These are phyloP conservation scores for Coniferiporia weirii DNA, from an alignment of 1,284 basidiomycete species.

Conservation along the genomic window DNA sequence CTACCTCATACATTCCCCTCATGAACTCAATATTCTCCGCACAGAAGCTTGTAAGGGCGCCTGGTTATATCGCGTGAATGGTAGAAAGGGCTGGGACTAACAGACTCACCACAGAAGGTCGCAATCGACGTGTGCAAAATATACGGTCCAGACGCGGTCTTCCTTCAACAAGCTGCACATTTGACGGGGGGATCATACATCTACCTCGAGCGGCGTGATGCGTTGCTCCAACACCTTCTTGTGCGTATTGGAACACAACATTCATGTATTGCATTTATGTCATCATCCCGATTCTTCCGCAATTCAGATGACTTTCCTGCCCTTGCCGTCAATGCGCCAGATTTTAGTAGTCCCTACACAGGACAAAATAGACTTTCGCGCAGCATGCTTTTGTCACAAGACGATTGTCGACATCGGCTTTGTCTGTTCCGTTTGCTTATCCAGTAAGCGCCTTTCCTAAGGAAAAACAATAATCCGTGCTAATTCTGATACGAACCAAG, in stretches of 20 bases:
- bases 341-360: slow-evolving; percentile 84
- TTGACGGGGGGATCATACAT: slow-evolving; percentile 94
- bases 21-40: slow-evolving; percentile 99
- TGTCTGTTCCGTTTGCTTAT: slow-evolving; percentile 94
- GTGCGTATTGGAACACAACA: slow-evolving; percentile 38
- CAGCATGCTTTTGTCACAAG: slow-evolving; percentile 98
- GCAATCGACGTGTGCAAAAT: slow-evolving; percentile 95
- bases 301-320: slow-evolving; percentile 86
- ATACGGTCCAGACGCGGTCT: slow-evolving; percentile 86
- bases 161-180: slow-evolving; percentile 95
- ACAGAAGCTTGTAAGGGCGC: slow-evolving; percentile 77
- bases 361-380: slow-evolving; percentile 94
- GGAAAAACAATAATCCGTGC: background rate
- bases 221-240: slow-evolving; percentile 83
- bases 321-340: slow-evolving; percentile 73
- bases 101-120: slow-evolving; percentile 60
- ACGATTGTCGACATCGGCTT: slow-evolving; percentile 95
- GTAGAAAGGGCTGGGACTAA: background rate
- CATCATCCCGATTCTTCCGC: background rate
- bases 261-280: background rate
- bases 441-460: slow-evolving; percentile 55
- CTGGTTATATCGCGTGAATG: slow-evolving; percentile 3
- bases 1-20: slow-evolving; percentile 89
- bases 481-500: slow-evolving; percentile 34
- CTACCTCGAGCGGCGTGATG: slow-evolving; percentile 73